Base-by-base conservation (phyloP, 768 basidiomycete genomes). In the Phylloporus sp. region DNA sequence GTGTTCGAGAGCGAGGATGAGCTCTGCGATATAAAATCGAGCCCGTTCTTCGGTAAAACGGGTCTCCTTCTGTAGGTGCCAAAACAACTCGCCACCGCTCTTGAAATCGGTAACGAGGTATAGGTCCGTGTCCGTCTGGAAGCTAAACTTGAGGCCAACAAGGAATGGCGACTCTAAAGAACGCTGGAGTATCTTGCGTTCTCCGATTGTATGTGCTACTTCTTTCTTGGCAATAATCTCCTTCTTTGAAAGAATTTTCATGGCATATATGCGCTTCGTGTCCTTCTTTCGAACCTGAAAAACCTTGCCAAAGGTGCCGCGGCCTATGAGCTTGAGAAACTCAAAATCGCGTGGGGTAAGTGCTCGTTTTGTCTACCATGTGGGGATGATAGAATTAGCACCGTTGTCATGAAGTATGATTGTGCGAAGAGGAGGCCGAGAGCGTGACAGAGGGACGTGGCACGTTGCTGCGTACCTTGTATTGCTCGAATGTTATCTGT, bases 191-290 rank as follows among this genome's bases (percentile, higher is more conserved):
- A 99, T 98, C 77, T 98, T 98, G 71, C 97, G 87, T 72, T 99
- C 97, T 60, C 97, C 97, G 50, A 99, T 98, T 15, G 97, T 99
- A 70, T 99, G 97, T 9, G 95, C 95, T 40, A 99, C 93, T 70
- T 99, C 97, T 72, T 98, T 98, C 79, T 97, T 98, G 23, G 91
- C 95, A 49, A 98, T 84, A 61, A 99, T 98, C 72, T 99, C 97
- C 77, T 92, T 95, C 75, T 99, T 99, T 28, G 91, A 95, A 34
- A 99, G 80, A 50, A 98, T 91, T 66, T 99, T 99, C 95, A 99
- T 98, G 46, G 97, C 97, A 75, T 97, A 99, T 73, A 99, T 98
- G 41, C 97, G 90, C 70, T 92, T 90, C 36, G 97, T 99, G 74
- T 99, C 95, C 68, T 79, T 85, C 74, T 99, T 99, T 55, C 97